These are phyloP conservation scores for Cadophora luteo-olivacea DNA, from an alignment of 2,329 filamentous ascomycete species.

Conservation along the genomic window DNA sequence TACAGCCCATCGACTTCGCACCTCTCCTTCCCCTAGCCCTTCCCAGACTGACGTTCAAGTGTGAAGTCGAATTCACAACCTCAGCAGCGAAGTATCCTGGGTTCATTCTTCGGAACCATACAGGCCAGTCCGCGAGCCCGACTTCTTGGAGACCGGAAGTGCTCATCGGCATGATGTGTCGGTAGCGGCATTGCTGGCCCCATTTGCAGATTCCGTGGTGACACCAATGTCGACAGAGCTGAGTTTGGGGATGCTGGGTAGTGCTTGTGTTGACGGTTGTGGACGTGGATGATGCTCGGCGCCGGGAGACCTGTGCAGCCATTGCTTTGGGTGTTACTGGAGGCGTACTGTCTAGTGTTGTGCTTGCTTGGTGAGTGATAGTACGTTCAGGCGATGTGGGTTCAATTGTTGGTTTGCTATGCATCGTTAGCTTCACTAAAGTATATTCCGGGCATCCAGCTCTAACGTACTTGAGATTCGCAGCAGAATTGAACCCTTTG, in stretches of 20 bases:
- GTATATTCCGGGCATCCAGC: too few species aligned
- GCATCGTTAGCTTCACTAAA: neutral
- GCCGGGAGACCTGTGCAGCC: neutral
- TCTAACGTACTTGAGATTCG: neutral
- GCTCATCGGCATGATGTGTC: conserved; percentile 56
- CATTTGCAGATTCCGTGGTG: conserved; percentile 55
- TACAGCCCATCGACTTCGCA: neutral
- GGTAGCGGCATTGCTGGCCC: conserved; percentile 51
- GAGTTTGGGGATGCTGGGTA: conserved; percentile 8
- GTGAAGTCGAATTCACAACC: conserved; percentile 10
- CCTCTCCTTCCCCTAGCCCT: neutral
- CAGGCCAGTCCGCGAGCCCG: conserved; percentile 51
- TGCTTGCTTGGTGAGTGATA: neutral
- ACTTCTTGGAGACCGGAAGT: conserved; percentile 49
- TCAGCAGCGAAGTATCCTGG: conserved; percentile 35
- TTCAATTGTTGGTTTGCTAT: neutral
- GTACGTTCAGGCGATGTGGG: neutral
- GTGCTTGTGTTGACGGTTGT: neutral
- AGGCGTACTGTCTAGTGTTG: conserved; percentile 15
- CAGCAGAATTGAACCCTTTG: neutral
- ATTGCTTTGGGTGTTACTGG: conserved; percentile 9
- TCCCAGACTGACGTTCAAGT: neutral
- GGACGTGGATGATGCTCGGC: neutral
- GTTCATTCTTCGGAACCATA: conserved; percentile 49
- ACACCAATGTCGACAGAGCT: conserved; percentile 56